These are phyloP conservation scores for Yamadazyma blattariae DNA, from an alignment of 1,139 yeast genomes.

Conservation along the genomic window DNA sequence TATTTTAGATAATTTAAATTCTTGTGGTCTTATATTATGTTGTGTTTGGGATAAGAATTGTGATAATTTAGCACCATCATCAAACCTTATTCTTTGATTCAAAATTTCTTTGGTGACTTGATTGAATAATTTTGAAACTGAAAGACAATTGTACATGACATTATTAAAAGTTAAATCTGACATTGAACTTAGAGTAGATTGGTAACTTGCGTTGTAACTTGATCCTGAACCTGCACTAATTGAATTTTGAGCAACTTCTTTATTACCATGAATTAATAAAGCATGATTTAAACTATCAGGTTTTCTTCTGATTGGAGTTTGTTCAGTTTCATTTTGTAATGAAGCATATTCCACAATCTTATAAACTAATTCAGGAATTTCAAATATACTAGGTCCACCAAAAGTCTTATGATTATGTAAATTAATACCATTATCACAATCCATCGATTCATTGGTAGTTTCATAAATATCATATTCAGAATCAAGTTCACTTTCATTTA, in stretches of 20 bases:
- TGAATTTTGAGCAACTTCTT: constrained; percentile 35
- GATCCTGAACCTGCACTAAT: neutral
- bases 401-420: neutral
- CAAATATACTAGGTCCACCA: constrained; percentile 48
- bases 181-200: no score
- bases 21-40: constrained; percentile 20
- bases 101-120: constrained; percentile 53
- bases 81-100: constrained; percentile 54
- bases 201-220: no score
- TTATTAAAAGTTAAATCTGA: no score
- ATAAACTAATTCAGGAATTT: constrained; percentile 73
- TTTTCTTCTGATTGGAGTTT: constrained; percentile 56
- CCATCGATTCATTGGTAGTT: neutral
- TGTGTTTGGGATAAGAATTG: constrained; percentile 29
- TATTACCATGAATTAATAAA: constrained; percentile 47
- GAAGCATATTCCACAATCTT: constrained; percentile 62
- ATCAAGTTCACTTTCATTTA: neutral
- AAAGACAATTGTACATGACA: constrained; percentile 59
- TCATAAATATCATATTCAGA: neutral
- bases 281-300: constrained; percentile 67
- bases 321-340: constrained; percentile 44
- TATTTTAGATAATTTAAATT: constrained; percentile 36
- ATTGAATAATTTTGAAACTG: constrained; percentile 69
- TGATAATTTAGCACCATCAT: constrained; percentile 44
- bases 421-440: neutral